phyloP scores from a whole-genome alignment of 2,329 filamentous ascomycete species.

The Ophiosphaerella korrae region DNA sequence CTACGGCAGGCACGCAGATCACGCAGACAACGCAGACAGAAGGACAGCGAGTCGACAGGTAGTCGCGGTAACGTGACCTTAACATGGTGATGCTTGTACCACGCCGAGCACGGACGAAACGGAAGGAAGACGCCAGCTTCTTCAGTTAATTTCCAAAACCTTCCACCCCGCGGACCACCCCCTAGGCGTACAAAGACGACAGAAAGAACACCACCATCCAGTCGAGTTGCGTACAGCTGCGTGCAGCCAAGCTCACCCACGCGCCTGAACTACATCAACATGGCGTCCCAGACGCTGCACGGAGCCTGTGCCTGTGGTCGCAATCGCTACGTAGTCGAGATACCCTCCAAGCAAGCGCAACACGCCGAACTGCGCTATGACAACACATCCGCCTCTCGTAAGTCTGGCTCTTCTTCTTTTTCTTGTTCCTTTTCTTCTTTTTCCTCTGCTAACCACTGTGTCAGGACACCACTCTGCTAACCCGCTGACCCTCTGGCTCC shows the following conservation, averaged over 20 bases:
- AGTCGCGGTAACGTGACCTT: background rate
- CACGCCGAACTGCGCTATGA: slow-evolving; percentile 70
- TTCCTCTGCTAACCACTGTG: slow-evolving; percentile 5
- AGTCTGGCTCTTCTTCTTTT: slow-evolving; percentile 46
- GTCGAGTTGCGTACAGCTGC: no score
- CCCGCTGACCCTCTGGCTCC: slow-evolving; percentile 79
- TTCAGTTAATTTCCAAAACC: slow-evolving; percentile 7
- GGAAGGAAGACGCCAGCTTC: slow-evolving; percentile 2
- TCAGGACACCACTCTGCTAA: slow-evolving; percentile 69
- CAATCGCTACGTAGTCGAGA: slow-evolving; percentile 76
- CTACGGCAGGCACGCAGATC: no score
- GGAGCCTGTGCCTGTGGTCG: slow-evolving; percentile 86
- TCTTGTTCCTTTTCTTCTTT: no score
- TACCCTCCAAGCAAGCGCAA: slow-evolving; percentile 68
- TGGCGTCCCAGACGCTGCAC: slow-evolving; percentile 60
- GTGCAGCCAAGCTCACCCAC: no score
- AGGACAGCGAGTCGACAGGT: background rate
- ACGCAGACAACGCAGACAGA: no score
- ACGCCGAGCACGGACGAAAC: slow-evolving; percentile 1
- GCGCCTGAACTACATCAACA: slow-evolving; percentile 7
- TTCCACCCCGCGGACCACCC: slow-evolving; percentile 1
- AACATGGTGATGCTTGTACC: background rate
- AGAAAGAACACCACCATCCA: background rate
- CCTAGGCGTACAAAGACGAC: background rate
- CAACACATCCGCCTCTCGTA: slow-evolving; percentile 72